A percentile compares a stretch with the other conserved stretches of the same genome.
Evolutionary conservation across 2,329 filamentous ascomycete genomes (phyloP).

Genomic region (Geosmithia flava): DNA sequence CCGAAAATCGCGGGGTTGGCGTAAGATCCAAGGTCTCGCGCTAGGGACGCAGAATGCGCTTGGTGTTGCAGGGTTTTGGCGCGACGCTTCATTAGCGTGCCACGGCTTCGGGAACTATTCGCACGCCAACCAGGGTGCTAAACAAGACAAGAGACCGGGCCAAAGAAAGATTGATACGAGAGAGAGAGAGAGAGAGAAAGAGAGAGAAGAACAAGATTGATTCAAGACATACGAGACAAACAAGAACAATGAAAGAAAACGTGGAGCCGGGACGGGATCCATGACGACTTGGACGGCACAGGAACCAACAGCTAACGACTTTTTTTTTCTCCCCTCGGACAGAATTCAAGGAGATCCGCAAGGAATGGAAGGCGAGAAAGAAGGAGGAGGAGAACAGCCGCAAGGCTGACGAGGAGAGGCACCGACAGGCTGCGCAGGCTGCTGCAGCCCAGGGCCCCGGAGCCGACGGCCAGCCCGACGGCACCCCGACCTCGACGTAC

Average conservation of each 20-base stretch:
- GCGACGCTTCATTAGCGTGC: neutral
- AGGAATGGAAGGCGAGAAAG: conserved; percentile 98
- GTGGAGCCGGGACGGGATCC: no score
- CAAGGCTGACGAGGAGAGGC: conserved; percentile 84
- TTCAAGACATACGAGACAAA: no score
- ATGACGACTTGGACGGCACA: no score
- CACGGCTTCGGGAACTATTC: neutral
- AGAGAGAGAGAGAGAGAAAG: no score
- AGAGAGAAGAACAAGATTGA: no score
- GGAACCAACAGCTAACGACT: neutral
- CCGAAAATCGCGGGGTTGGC: neutral
- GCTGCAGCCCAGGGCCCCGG: conserved; percentile 41
- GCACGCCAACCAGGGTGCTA: neutral
- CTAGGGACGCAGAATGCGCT: neutral
- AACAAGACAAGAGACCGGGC: neutral
- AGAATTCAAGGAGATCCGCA: conserved; percentile 99
- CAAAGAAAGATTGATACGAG: no score
- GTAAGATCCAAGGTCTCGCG: neutral
- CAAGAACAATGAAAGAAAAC: no score
- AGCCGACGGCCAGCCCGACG: conserved; percentile 30
- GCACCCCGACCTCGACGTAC: conserved; percentile 38
- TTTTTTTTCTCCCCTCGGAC: conserved; percentile 4
- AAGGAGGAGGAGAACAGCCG: conserved; percentile 92
- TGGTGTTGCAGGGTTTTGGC: neutral
- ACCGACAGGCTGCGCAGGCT: conserved; percentile 28